A percentile compares a stretch with the other conserved stretches of the same genome.
Conservation (phyloP, 306 rosid species). For the Betula pendula region DNA sequence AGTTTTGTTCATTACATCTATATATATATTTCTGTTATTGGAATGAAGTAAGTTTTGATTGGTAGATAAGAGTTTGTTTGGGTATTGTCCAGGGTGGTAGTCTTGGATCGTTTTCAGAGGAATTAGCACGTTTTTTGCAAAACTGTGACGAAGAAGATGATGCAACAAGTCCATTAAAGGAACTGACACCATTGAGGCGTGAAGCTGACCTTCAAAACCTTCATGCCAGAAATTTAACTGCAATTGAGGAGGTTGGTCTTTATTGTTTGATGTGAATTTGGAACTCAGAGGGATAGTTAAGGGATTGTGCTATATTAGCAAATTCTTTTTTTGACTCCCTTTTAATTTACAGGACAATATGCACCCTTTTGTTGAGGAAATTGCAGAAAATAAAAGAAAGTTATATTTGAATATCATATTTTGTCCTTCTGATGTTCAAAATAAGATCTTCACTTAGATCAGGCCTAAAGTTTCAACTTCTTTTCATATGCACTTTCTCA, state of each 20-base stretch:
- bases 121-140: constrained; percentile 71
- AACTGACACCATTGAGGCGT: constrained; percentile 45
- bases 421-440: not conserved
- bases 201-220: constrained; percentile 52
- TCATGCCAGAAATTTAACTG: constrained; percentile 41
- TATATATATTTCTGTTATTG: not conserved
- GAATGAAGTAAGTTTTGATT: constrained; percentile 20
- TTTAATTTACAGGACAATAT: not conserved
- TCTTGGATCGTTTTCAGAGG: constrained; percentile 74
- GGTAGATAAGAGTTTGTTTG: constrained; percentile 32
- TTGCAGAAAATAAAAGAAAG: not conserved
- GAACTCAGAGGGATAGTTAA: not conserved
- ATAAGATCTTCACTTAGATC: not conserved
- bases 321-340: not conserved
- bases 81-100: constrained; percentile 64
- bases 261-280: not conserved
- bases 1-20: not conserved
- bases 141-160: constrained; percentile 81
- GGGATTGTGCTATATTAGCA: not conserved
- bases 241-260: constrained; percentile 56
- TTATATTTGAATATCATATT: not conserved
- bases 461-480: not conserved
- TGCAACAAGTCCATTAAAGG: constrained; percentile 82
- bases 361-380: not conserved
- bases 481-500: not conserved